Conservation (phyloP, 768 basidiomycete species). For the Collybia nuda region DNA sequence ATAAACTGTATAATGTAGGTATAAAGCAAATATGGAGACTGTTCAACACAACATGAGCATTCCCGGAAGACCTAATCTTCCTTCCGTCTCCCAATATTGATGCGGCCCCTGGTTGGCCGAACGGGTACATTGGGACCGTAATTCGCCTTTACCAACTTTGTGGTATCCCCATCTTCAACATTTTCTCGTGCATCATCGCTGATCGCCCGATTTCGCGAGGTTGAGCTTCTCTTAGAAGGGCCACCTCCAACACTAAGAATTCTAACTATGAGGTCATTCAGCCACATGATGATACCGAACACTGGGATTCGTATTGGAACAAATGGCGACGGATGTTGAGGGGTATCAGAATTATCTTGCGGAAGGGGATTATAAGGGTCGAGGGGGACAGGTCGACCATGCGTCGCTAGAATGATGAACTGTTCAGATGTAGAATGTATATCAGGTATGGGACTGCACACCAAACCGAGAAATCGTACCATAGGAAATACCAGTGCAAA, state of each 20-base stretch:
- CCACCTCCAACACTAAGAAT: slow-evolving; percentile 57
- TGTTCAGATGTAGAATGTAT: slow-evolving; percentile 24
- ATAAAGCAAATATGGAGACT: slow-evolving; percentile 3
- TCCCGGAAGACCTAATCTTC: slow-evolving; percentile 33
- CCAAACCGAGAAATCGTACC: slow-evolving; percentile 40
- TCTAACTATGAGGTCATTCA: slow-evolving; percentile 71
- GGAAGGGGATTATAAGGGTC: slow-evolving; percentile 71
- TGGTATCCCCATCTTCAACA: slow-evolving; percentile 56
- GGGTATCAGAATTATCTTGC: slow-evolving; percentile 33
- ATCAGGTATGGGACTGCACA: neutral
- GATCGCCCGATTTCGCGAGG: slow-evolving; percentile 14
- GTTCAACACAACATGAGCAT: neutral
- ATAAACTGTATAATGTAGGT: slow-evolving; percentile 8
- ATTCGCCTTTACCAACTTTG: slow-evolving; percentile 23
- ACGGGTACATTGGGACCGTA: slow-evolving; percentile 8
- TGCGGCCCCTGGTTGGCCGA: slow-evolving; percentile 24
- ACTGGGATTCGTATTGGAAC: slow-evolving; percentile 80
- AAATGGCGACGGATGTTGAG: slow-evolving; percentile 72
- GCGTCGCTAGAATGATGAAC: slow-evolving; percentile 86
- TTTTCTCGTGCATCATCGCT: slow-evolving; percentile 57
- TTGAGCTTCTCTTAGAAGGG: slow-evolving; percentile 6
- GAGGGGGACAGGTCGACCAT: slow-evolving; percentile 68
- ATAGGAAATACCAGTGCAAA: slow-evolving; percentile 83
- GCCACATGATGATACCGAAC: slow-evolving; percentile 69
- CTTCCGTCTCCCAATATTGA: slow-evolving; percentile 46